phyloP scores from a whole-genome alignment of 1,139 yeast species.

The Debaryomyces udenii region DNA sequence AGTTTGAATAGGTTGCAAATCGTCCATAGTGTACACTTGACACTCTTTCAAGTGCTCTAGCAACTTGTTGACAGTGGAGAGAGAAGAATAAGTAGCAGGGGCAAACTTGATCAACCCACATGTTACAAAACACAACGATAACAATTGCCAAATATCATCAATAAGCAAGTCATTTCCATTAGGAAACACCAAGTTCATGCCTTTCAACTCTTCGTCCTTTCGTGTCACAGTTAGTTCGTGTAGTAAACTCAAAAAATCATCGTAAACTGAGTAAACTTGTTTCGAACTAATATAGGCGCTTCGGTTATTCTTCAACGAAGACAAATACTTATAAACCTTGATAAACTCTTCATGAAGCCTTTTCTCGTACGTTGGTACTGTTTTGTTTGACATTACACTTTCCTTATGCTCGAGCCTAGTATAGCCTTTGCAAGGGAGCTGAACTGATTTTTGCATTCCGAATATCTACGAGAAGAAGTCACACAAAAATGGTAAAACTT shows the following conservation, averaged over 20 bases:
- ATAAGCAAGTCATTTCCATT: constrained; percentile 66
- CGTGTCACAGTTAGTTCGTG: constrained; percentile 55
- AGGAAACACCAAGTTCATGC: constrained; percentile 40
- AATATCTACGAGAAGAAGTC: not conserved
- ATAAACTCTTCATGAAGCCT: constrained; percentile 50
- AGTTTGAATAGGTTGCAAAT: constrained; percentile 71
- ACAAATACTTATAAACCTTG: constrained; percentile 51
- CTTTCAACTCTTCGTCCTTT: constrained; percentile 51
- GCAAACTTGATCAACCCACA: constrained; percentile 89
- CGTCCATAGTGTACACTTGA: constrained; percentile 80
- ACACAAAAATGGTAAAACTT: constrained; percentile 3
- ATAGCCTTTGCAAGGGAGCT: not conserved
- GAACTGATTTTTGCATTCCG: constrained; percentile 3
- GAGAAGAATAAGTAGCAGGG: constrained; percentile 90
- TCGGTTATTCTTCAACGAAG: constrained; percentile 66
- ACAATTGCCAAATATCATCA: constrained; percentile 86
- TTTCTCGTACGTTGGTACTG: constrained; percentile 56
- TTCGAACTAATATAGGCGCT: constrained; percentile 63
- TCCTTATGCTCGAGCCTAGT: not conserved
- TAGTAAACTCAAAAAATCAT: constrained; percentile 51
- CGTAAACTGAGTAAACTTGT: constrained; percentile 60
- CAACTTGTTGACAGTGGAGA: constrained; percentile 80
- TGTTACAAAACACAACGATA: constrained; percentile 83
- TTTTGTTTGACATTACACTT: constrained; percentile 14
- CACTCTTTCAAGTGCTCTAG: constrained; percentile 81